phyloP scores from a whole-genome alignment of 2,329 filamentous ascomycete species.

The Talaromyces albobiverticillius region DNA sequence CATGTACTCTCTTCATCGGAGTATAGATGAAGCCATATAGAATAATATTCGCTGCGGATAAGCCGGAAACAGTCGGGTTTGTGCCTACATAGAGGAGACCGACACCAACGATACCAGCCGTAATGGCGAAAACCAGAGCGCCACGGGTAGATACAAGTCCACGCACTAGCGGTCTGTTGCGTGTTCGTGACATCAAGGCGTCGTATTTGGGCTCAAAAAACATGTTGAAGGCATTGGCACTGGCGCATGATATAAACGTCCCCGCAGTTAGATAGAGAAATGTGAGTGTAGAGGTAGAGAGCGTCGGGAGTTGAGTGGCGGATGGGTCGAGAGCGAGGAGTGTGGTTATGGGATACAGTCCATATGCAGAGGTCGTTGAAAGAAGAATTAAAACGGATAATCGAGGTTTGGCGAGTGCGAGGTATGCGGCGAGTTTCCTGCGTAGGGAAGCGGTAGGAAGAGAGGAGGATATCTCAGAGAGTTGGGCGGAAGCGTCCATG shows the following conservation, averaged over 20 bases:
- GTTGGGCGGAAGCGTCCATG: conserved; percentile 59
- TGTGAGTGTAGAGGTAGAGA: conserved; percentile 75
- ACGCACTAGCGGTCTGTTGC: conserved; percentile 84
- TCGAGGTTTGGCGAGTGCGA: conserved; percentile 93
- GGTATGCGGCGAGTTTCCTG: conserved; percentile 72
- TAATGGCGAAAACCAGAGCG: conserved; percentile 75
- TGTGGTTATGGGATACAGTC: conserved; percentile 86
- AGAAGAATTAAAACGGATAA: conserved; percentile 89
- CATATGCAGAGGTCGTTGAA: conserved; percentile 85
- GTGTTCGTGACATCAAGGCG: conserved; percentile 88
- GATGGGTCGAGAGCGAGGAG: conserved; percentile 82
- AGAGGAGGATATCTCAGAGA: conserved; percentile 56
- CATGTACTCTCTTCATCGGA: conserved; percentile 81
- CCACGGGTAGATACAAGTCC: conserved; percentile 68
- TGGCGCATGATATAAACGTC: conserved; percentile 83
- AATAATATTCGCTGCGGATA: conserved; percentile 79
- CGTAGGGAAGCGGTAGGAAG: conserved; percentile 57
- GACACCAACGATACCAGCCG: conserved; percentile 67
- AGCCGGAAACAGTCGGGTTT: conserved; percentile 85
- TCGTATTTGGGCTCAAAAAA: conserved; percentile 89
- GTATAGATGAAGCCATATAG: conserved; percentile 93
- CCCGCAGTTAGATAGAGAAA: conserved; percentile 88
- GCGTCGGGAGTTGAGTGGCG: conserved; percentile 52
- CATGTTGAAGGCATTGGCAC: conserved; percentile 96
- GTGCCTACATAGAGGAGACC: conserved; percentile 81